phyloP scores from a whole-genome alignment of 495 filamentous ascomycete species.

The Geopyxis carbonaria region DNA sequence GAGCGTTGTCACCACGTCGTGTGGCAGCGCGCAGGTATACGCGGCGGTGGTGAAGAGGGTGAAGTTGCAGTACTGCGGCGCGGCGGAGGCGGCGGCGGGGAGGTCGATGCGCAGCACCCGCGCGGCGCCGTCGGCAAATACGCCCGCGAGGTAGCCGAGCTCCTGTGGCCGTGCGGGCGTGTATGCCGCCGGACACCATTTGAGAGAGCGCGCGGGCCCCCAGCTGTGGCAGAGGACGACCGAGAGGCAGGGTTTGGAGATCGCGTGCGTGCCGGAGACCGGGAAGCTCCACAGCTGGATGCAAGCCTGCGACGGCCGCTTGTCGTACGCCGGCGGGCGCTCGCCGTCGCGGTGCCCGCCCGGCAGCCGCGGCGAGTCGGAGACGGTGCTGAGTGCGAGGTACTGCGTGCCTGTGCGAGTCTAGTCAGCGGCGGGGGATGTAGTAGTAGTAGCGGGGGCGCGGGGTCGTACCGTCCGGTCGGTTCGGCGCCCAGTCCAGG shows the following conservation, averaged over 20 bases:
- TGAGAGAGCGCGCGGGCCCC: conserved; percentile 41
- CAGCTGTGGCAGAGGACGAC: conserved; percentile 45
- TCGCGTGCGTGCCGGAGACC: conserved; percentile 28
- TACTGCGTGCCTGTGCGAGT: conserved; percentile 18
- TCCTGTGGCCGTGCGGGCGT: conserved; percentile 27
- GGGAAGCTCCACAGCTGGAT: conserved; percentile 25
- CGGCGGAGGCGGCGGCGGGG: conserved; percentile 11
- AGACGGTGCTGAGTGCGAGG: conserved; percentile 19
- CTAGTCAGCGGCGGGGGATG: not conserved
- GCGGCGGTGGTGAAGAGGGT: conserved; percentile 24
- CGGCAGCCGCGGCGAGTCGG: no score
- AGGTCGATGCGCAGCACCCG: conserved; percentile 39
- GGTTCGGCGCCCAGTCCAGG: conserved; percentile 21
- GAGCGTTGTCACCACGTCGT: conserved; percentile 41
- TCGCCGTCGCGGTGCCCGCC: no score
- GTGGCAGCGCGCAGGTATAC: conserved; percentile 34
- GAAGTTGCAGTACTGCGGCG: not conserved
- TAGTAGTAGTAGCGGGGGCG: not conserved
- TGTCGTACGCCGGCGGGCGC: conserved; percentile 12
- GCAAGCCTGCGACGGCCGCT: conserved; percentile 11
- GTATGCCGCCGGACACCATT: conserved; percentile 44
- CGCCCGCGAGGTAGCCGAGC: conserved; percentile 43
- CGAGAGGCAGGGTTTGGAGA: conserved; percentile 12
- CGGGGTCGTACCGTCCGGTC: conserved; percentile 11
- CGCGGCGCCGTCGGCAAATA: conserved; percentile 46